These are phyloP conservation scores for Puccinia triticina DNA, from an alignment of 1,284 basidiomycete species.

Conservation along the genomic window DNA sequence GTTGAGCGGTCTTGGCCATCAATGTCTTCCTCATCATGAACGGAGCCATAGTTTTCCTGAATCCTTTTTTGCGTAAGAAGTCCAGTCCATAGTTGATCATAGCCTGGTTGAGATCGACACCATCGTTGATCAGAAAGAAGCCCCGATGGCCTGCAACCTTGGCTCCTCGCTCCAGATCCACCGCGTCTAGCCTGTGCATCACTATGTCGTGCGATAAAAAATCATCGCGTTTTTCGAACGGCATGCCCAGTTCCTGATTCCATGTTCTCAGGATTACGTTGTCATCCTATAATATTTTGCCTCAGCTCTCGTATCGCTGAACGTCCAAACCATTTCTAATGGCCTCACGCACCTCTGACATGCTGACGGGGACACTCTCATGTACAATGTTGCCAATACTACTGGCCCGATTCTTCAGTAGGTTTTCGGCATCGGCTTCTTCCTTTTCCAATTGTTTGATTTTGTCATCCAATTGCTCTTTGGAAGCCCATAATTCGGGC, in stretches of 20 bases:
- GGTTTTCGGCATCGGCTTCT: conserved; percentile 70
- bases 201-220: conserved; percentile 97
- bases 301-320: neutral
- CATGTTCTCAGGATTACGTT: conserved; percentile 79
- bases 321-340: conserved; percentile 42
- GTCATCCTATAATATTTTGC: conserved; percentile 70
- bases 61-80: conserved; percentile 78
- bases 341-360: conserved; percentile 73
- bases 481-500: conserved; percentile 28
- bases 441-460: conserved; percentile 37
- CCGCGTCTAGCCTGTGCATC: conserved; percentile 85
- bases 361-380: conserved; percentile 78
- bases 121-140: conserved; percentile 92
- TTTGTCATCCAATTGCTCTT: conserved; percentile 37
- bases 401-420: conserved; percentile 78
- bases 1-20: conserved; percentile 96
- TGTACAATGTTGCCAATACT: conserved; percentile 92
- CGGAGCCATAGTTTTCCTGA: conserved; percentile 94
- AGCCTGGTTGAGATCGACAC: conserved; percentile 95
- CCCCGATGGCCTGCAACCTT: conserved; percentile 95
- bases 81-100: conserved; percentile 93
- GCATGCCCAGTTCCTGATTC: conserved; percentile 75
- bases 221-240: conserved; percentile 65
- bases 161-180: conserved; percentile 84
- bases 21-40: conserved; percentile 98